These are phyloP conservation scores for Xylariales sp. DNA, from an alignment of 2,329 filamentous ascomycete species.

Conservation along the genomic window DNA sequence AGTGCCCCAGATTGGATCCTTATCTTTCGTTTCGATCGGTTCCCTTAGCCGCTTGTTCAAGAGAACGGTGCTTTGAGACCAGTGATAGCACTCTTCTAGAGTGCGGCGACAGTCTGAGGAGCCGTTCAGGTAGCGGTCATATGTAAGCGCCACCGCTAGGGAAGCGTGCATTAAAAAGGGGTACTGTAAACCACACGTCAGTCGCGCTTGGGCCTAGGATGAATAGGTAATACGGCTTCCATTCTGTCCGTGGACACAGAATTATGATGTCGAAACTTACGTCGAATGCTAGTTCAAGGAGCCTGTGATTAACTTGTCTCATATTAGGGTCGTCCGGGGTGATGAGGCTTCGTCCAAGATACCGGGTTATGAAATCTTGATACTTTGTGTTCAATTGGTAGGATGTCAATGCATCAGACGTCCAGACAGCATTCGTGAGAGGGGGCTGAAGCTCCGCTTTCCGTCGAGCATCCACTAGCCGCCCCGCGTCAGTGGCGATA, in stretches of 20 bases:
- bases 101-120: conserved; percentile 42
- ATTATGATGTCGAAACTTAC: conserved; percentile 46
- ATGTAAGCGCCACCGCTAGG: conserved; percentile 56
- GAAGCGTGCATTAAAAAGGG: conserved; percentile 61
- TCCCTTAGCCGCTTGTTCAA: conserved; percentile 53
- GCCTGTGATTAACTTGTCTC: conserved; percentile 52
- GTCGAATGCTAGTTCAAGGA: conserved; percentile 54
- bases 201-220: too few relatives aligned
- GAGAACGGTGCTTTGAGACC: conserved; percentile 55
- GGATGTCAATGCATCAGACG: conserved; percentile 46
- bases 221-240: background rate
- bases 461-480: conserved; percentile 34
- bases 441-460: conserved; percentile 43
- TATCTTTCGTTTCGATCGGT: conserved; percentile 52
- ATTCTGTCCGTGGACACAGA: background rate
- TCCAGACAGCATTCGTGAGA: conserved; percentile 42
- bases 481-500: conserved; percentile 42
- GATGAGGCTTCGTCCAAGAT: conserved; percentile 53
- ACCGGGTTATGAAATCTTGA: conserved; percentile 57
- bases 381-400: conserved; percentile 55
- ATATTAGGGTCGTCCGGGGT: conserved; percentile 54
- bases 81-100: conserved; percentile 58
- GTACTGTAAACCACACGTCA: conserved; percentile 47
- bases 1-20: conserved; percentile 60
- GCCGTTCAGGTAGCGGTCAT: conserved; percentile 52